Evolutionary conservation across 2,329 filamentous ascomycete species (phyloP).

Genomic region (Trichoderma koningiopsis): DNA sequence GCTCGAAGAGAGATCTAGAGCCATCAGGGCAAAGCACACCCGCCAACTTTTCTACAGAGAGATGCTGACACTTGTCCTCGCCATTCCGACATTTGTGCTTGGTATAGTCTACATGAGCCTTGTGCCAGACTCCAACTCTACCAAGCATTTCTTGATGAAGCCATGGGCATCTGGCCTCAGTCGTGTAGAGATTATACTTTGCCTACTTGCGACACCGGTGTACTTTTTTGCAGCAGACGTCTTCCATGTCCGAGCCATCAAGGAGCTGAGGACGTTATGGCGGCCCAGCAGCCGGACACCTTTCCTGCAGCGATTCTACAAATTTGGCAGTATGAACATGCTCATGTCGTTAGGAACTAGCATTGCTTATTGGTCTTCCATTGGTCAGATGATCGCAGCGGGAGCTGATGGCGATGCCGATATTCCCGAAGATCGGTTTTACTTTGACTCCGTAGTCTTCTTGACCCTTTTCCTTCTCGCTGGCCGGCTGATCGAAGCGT

Average conservation of each 20-base stretch:
- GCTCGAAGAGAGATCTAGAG: slow-evolving; percentile 77
- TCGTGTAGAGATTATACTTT: slow-evolving; percentile 76
- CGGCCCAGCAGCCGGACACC: slow-evolving; percentile 72
- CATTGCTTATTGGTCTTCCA: slow-evolving; percentile 82
- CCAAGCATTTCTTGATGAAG: slow-evolving; percentile 67
- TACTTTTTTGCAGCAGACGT: slow-evolving; percentile 86
- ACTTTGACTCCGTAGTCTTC: slow-evolving; percentile 94
- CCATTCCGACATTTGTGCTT: slow-evolving; percentile 82
- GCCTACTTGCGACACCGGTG: slow-evolving; percentile 79
- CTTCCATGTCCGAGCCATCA: slow-evolving; percentile 78
- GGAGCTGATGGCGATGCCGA: slow-evolving; percentile 50
- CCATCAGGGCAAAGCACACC: slow-evolving; percentile 71
- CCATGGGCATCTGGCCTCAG: slow-evolving; percentile 73
- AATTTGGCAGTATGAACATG: slow-evolving; percentile 97
- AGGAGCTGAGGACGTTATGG: slow-evolving; percentile 80
- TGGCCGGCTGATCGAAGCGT: slow-evolving; percentile 77
- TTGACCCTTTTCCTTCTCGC: slow-evolving; percentile 82
- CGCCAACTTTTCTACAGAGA: slow-evolving; percentile 70
- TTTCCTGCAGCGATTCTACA: slow-evolving; percentile 74
- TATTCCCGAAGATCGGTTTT: slow-evolving; percentile 57
- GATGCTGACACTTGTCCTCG: slow-evolving; percentile 66
- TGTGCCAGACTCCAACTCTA: slow-evolving; percentile 58
- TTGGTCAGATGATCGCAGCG: slow-evolving; percentile 71
- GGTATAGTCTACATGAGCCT: slow-evolving; percentile 92
- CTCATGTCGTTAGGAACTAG: slow-evolving; percentile 86